Base-by-base conservation (phyloP, 2,329 filamentous ascomycete genomes). In the Diaporthe caulivora region DNA sequence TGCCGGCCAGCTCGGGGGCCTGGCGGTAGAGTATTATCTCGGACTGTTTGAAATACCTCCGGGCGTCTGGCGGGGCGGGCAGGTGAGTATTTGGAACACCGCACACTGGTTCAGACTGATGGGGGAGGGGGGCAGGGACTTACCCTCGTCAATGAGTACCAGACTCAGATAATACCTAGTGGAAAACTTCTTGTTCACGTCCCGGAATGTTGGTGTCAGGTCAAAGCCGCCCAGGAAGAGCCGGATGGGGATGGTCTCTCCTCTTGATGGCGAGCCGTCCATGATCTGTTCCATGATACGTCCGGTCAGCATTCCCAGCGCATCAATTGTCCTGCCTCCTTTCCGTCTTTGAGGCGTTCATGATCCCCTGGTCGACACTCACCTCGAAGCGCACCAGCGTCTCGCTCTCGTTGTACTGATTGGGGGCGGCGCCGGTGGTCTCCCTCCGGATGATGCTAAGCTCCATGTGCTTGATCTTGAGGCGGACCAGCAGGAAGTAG, bases 391-490 rank as follows among this genome's bases (percentile, higher is more conserved):
- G 92, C 72, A 99, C 97, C 78, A 99, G 86, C 3, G 97, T 99
- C 86, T 99, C 97, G 84, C 95, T 98, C 87, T 99, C 97, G 82
- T 99, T 99, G 86, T 99, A 99, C 84, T 99, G 97, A 82, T 99
- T 99, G 9, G 97, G 97, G 29, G 97, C 95, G 7, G 95, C 95
- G 71, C 97, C 97, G 0, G 97, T 99, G 2, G 97, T 99, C 86
- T 99, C 97, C 78, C 97, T 89, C 77, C 97, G 91, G 82, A 99
- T 99, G 80, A 99, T 99, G 77, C 95, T 98, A 76, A 99, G 86
- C 86, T 99, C 97, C 97, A 99, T 99, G 84, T 99, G 97, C 86
- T 98, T 98, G 84, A 99, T 99, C 91, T 99, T 99, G 83, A 99
- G 88, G 80, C 97, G 92, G 75, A 99, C 97, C 64, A 99, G 90